Evolutionary conservation across 1,284 basidiomycete genomes (phyloP), one percentile per base, ranked within the genome.

Genomic region (Laetiporus sulphureus): DNA sequence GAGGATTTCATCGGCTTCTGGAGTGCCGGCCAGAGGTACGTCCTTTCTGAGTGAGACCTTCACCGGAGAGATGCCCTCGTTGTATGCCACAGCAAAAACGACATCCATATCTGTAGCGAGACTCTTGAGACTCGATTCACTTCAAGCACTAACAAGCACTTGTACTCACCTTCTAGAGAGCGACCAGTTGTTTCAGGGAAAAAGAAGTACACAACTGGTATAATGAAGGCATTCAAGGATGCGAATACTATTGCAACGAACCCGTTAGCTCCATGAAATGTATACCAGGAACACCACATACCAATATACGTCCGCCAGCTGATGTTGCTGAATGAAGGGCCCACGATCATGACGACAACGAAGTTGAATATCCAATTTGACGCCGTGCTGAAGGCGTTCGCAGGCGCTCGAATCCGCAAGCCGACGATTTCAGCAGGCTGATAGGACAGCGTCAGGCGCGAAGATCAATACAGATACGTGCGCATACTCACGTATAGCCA

Each of bases 301-400:
- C 75, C 71, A 31, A 79, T 78, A 54, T 83, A 83, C 1, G 79
- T 80, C 27, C 68, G 61, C 71, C 75, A 82, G 33, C 64, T 65
- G 36, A 85, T 82, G 49, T 73, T 72, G 49, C 70, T 68, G 56
- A 84, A 84, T 1, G 79, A 69, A 0, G 79, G 75, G 0, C 81
- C 78, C 2, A 79, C 78, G 53, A 80, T 67, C 75, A 83, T 81
- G 20, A 83, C 80, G 16, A 79, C 73, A 54, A 78, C 56, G 54
- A 79, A 79, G 57, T 79, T 80, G 57, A 79, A 80, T 4, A 71
- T 73, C 79, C 77, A 83, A 52, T 79, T 83, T n/a, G 73, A 75
- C 15, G 79, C 80, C 1, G 82, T 79, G 50, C 75, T 69, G 27
- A 84, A 63, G 3, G 80, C 82, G 48, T 84, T 85, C 7, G 81